A percentile compares a stretch with the other conserved stretches of the same genome.
Conservation (phyloP, 768 basidiomycete genomes). For the Leucocoprinus birnbaumii region DNA sequence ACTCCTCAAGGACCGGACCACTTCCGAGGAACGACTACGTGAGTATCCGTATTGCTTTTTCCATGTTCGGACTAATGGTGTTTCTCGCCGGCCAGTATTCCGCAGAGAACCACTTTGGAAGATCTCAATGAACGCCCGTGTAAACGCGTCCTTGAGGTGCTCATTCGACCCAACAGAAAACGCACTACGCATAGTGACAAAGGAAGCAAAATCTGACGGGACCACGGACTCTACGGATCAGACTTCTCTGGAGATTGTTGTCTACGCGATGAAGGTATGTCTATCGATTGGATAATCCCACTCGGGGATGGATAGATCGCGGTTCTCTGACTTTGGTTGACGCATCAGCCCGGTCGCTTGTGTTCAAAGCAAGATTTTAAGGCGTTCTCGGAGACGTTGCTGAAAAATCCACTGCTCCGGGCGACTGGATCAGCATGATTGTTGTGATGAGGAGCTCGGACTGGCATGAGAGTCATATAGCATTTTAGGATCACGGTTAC, state of each 20-base stretch:
- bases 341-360: conserved; percentile 39
- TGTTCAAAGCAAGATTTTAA: conserved; percentile 53
- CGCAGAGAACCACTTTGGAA: conserved; percentile 70
- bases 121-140: conserved; percentile 63
- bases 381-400: conserved; percentile 44
- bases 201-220: conserved; percentile 37
- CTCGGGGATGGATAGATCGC: background rate
- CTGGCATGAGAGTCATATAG: too few relatives aligned
- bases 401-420: conserved; percentile 35
- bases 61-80: background rate
- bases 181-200: conserved; percentile 51
- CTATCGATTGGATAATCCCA: background rate
- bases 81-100: conserved; percentile 45
- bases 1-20: conserved; percentile 43
- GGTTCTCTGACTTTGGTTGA: background rate
- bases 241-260: conserved; percentile 37
- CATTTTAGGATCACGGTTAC: too few relatives aligned
- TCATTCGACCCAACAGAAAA: conserved; percentile 54
- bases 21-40: conserved; percentile 45
- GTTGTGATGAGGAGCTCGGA: background rate
- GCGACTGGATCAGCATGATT: conserved; percentile 11
- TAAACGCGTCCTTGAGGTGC: conserved; percentile 54
- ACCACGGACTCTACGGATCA: conserved; percentile 7
- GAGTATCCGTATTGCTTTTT: conserved; percentile 21
- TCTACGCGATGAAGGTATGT: conserved; percentile 65